phyloP scores from a whole-genome alignment of 2,329 filamentous ascomycete species.

The Plectosphaerella cucumerina region DNA sequence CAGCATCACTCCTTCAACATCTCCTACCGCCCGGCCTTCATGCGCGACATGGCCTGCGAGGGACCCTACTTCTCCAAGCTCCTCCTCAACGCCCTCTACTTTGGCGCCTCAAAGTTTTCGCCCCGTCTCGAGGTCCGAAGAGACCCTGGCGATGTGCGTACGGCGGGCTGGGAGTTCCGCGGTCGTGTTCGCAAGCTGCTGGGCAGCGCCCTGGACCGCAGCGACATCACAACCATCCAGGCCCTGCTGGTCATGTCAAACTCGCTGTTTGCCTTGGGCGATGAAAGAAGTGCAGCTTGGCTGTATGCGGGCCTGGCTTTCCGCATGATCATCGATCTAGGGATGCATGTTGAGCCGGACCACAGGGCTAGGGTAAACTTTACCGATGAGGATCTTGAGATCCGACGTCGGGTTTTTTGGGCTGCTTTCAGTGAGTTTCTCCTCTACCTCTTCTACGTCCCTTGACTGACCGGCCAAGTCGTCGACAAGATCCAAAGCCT shows the following conservation, averaged over 20 bases:
- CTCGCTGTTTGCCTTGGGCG: constrained; percentile 44
- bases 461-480: constrained; percentile 16
- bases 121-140: constrained; percentile 38
- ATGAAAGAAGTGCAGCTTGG: constrained; percentile 50
- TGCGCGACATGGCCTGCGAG: constrained; percentile 46
- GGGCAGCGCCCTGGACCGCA: constrained; percentile 38
- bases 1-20: constrained; percentile 44
- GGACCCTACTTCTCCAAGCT: constrained; percentile 55
- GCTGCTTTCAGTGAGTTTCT: constrained; percentile 30
- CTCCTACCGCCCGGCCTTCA: constrained; percentile 49
- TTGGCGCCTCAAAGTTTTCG: constrained; percentile 40
- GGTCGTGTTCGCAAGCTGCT: constrained; percentile 42
- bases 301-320: constrained; percentile 54
- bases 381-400: constrained; percentile 40
- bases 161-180: constrained; percentile 43
- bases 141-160: constrained; percentile 39
- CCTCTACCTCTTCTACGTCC: constrained; percentile 5
- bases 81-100: constrained; percentile 51
- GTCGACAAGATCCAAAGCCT: constrained; percentile 50
- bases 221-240: constrained; percentile 50
- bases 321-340: constrained; percentile 50
- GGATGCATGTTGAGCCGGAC: constrained; percentile 41
- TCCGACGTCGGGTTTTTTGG: constrained; percentile 40
- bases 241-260: constrained; percentile 48
- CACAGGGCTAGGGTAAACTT: constrained; percentile 25